A percentile compares a stretch with the other conserved stretches of the same genome.
phyloP scores from a whole-genome alignment of 2,329 filamentous ascomycete species.

The Sarocladiaceae sp. region DNA sequence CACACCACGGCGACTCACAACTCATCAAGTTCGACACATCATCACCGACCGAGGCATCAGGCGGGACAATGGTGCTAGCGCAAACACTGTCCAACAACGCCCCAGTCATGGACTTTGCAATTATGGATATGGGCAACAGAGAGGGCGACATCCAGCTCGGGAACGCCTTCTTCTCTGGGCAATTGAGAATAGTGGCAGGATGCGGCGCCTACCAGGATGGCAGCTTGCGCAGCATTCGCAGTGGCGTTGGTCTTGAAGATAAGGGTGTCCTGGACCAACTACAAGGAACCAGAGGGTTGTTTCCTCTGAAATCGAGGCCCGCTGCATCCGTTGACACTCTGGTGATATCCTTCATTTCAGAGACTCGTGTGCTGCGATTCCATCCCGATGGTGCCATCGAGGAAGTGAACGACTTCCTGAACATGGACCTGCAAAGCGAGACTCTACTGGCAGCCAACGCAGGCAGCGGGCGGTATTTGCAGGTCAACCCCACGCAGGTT shows the following conservation, averaged over 20 bases:
- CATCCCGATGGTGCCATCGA: conserved; percentile 72
- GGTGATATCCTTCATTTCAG: conserved; percentile 74
- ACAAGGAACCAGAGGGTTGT: conserved; percentile 67
- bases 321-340: conserved; percentile 61
- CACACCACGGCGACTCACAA: conserved; percentile 90
- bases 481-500: conserved; percentile 66
- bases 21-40: conserved; percentile 45
- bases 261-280: conserved; percentile 78
- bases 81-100: conserved; percentile 75
- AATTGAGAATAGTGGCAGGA: conserved; percentile 88
- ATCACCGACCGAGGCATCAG: background rate
- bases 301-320: conserved; percentile 55
- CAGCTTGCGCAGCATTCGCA: conserved; percentile 82
- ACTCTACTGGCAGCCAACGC: conserved; percentile 71
- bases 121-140: conserved; percentile 93
- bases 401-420: conserved; percentile 73
- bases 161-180: conserved; percentile 91
- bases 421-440: conserved; percentile 62
- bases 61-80: conserved; percentile 53
- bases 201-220: conserved; percentile 89
- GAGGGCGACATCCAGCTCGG: conserved; percentile 69
- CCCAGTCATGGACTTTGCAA: conserved; percentile 86
- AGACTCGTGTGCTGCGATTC: conserved; percentile 81
- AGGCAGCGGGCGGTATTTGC: conserved; percentile 60
- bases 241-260: conserved; percentile 89